These are phyloP conservation scores for Stipa capillata DNA, from an alignment of 176 grass and related monocot species.

Conservation along the genomic window DNA sequence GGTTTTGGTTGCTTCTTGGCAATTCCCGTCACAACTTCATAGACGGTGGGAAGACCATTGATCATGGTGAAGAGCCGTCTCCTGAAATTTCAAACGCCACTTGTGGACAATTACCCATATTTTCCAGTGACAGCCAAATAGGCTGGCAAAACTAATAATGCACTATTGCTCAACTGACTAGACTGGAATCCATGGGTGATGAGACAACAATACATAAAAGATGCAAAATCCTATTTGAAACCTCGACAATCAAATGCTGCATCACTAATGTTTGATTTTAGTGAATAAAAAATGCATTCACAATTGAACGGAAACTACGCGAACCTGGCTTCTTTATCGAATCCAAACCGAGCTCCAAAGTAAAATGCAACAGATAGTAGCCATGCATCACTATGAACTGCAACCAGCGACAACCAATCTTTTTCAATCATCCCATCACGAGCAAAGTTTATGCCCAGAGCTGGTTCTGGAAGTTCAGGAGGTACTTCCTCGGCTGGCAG, in stretches of 20 bases:
- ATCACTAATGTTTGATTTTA: not conserved
- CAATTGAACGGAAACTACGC: not conserved
- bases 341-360: conserved; percentile 67
- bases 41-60: conserved; percentile 73
- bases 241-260: not conserved
- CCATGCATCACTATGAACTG: conserved; percentile 89
- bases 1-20: conserved; percentile 58
- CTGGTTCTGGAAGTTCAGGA: conserved; percentile 77
- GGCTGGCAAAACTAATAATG: not conserved
- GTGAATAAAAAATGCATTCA: not conserved
- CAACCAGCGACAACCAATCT: conserved; percentile 73
- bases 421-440: conserved; percentile 71
- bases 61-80: conserved; percentile 71
- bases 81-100: conserved; percentile 53
- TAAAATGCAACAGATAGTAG: conserved; percentile 73
- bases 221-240: conserved; percentile 1
- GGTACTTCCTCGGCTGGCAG: conserved; percentile 80
- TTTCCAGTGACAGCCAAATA: not conserved
- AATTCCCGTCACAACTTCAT: conserved; percentile 67
- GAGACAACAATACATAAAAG: conserved; percentile 4
- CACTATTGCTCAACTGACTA: not conserved
- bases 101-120: not conserved
- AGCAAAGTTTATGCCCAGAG: conserved; percentile 90
- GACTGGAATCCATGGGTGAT: not conserved
- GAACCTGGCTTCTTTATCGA: conserved; percentile 81